Evolutionary conservation across 768 basidiomycete species (phyloP), one percentile per base, ranked within the genome.

Genomic region (Candolleomyces eurysporus): DNA sequence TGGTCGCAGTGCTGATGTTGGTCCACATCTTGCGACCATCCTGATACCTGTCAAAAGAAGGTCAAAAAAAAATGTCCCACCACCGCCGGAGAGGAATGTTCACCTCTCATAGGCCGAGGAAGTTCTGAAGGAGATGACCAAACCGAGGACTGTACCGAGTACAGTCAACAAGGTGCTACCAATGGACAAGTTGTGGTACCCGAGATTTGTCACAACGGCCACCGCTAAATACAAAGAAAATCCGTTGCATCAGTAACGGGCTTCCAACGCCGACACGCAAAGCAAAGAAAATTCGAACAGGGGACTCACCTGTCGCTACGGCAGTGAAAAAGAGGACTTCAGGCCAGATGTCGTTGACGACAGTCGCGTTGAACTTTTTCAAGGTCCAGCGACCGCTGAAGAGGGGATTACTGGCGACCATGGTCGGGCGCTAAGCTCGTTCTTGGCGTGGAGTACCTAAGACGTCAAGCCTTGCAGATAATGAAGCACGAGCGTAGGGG

Each of bases 21-120:
- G 84, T 83, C 88, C 89, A 91, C 68, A 90, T 78, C 67, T 86
- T 89, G 26, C 89, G 73, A 5, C 90, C 90, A 69, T 89, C 85
- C 66, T 84, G 84, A 68, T 86, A 88, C 65, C 84, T 87, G n/a
- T 31, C 26, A 39, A 17, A 39, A 62, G 46, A 58, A 36, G 68
- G 89, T 89, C 0, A 88, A 87, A 48, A 88, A 87, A 48, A 84
- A 86, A 7, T 87, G 90, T 61, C 88, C 76, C 73, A 90, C 13
- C 11, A 11, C 11, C 3, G 5, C 49, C 21, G 11, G 21, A 50
- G 31, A 19, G 58, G 5, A 39, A n/a, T 42, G 40, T 52, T 49
- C 53, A 61, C 60, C 60, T 61, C 31, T 61, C 60, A 32, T 61
- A 86, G 1, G 89, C 88, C 42, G 85, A 87, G 11, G 86, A 87